A percentile compares a stretch with the other conserved stretches of the same genome.
Conservation (phyloP, 2,329 filamentous ascomycete genomes). For the Beauveria rudraprayagi region DNA sequence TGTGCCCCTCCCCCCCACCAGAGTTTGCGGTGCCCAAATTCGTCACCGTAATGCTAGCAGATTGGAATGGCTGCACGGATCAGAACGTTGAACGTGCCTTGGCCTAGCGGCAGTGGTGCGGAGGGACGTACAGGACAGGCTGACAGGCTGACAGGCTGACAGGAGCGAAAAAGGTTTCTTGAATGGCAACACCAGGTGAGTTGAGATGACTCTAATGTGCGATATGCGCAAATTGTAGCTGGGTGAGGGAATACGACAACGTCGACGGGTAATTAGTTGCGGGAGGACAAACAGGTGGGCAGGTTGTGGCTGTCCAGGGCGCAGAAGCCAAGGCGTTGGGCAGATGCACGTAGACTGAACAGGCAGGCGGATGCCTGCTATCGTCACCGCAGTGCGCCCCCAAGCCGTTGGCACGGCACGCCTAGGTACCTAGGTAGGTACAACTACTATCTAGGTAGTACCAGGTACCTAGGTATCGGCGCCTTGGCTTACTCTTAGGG, state of each 20-base stretch:
- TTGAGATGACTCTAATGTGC: neutral
- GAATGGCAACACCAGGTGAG: neutral
- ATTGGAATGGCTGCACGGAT: slow-evolving; percentile 6
- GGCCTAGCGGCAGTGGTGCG: neutral
- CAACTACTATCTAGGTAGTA: too few species aligned
- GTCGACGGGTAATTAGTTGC: neutral
- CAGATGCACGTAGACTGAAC: neutral
- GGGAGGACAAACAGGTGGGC: neutral
- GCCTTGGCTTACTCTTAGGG: too few species aligned
- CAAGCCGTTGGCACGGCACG: too few species aligned
- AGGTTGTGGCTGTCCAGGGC: neutral
- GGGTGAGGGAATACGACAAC: neutral
- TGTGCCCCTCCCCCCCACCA: neutral
- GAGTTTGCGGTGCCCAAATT: neutral
- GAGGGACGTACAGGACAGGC: neutral
- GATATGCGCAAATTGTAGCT: neutral
- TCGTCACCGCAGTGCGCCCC: too few species aligned
- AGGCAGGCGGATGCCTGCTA: neutral
- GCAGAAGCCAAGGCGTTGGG: neutral
- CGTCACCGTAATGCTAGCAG: slow-evolving; percentile 3
- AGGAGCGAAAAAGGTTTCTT: neutral
- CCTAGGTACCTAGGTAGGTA: too few species aligned
- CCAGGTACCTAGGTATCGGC: neutral
- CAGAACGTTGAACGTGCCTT: slow-evolving; percentile 10
- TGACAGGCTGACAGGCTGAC: slow-evolving; percentile 1